phyloP scores from a whole-genome alignment of 345 rosid species.

The Nasturtium officinale region DNA sequence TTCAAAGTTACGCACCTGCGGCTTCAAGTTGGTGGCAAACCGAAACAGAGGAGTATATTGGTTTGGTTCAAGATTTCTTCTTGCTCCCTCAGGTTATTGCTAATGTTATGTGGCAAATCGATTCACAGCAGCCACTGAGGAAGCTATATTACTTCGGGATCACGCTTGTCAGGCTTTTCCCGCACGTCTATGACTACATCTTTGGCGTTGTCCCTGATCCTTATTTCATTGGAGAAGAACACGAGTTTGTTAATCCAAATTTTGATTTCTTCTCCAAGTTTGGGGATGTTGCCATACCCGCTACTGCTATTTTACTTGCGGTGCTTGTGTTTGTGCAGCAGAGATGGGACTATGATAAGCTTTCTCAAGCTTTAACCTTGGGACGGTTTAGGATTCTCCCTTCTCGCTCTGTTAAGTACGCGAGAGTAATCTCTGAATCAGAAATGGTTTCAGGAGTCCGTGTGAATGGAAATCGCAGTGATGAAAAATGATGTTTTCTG shows the following conservation, averaged over 20 bases:
- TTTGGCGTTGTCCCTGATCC: slow-evolving; percentile 64
- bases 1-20: neutral
- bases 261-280: slow-evolving; percentile 72
- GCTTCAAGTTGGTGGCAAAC: slow-evolving; percentile 55
- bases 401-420: slow-evolving; percentile 55
- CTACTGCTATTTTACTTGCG: slow-evolving; percentile 61
- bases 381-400: slow-evolving; percentile 66
- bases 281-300: slow-evolving; percentile 76
- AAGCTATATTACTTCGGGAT: slow-evolving; percentile 68
- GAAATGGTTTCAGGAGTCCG: slow-evolving; percentile 59
- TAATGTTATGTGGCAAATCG: slow-evolving; percentile 70
- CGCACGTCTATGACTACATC: slow-evolving; percentile 72
- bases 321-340: slow-evolving; percentile 66
- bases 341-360: slow-evolving; percentile 76
- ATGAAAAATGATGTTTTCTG: slow-evolving; percentile 48
- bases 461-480: slow-evolving; percentile 46
- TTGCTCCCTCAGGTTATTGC: slow-evolving; percentile 88
- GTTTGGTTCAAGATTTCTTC: slow-evolving; percentile 86
- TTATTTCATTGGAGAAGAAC: slow-evolving; percentile 57
- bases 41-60: slow-evolving; percentile 77
- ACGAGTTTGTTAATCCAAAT: slow-evolving; percentile 72
- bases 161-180: slow-evolving; percentile 73
- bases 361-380: slow-evolving; percentile 54
- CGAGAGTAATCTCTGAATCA: slow-evolving; percentile 73
- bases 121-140: slow-evolving; percentile 59